Evolutionary conservation across 441 rosid genomes (phyloP).

Genomic region (Eruca vesicaria): DNA sequence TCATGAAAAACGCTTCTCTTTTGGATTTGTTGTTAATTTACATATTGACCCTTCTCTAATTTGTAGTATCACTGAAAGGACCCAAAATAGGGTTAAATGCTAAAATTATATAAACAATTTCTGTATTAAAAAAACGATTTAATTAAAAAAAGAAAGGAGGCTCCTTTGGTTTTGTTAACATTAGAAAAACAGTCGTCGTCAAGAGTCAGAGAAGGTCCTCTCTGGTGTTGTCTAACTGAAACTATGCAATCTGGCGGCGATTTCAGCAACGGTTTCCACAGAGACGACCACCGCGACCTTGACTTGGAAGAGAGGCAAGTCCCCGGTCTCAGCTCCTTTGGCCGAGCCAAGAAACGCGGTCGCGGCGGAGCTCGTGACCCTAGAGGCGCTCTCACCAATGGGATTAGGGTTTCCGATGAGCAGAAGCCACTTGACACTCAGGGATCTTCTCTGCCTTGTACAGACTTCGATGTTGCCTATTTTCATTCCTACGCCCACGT

Average conservation of each 20-base stretch:
- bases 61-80: slow-evolving; percentile 30
- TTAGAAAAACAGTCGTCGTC: slow-evolving; percentile 28
- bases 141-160: slow-evolving; percentile 3
- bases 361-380: slow-evolving; percentile 41
- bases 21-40: neutral
- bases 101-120: neutral
- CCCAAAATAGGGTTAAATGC: neutral
- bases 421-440: slow-evolving; percentile 31
- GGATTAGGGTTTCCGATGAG: slow-evolving; percentile 35
- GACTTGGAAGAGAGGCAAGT: slow-evolving; percentile 30
- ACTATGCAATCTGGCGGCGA: slow-evolving; percentile 47
- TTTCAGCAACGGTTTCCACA: slow-evolving; percentile 48
- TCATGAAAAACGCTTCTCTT: neutral
- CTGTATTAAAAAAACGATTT: neutral
- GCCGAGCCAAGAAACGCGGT: slow-evolving; percentile 32
- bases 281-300: slow-evolving; percentile 38
- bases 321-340: slow-evolving; percentile 15
- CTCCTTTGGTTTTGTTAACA: neutral
- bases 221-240: neutral
- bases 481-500: slow-evolving; percentile 93
- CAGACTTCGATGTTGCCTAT: slow-evolving; percentile 92
- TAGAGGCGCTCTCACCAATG: slow-evolving; percentile 28
- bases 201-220: slow-evolving; percentile 26
- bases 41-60: neutral
- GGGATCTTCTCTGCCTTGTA: slow-evolving; percentile 63